Conservation (phyloP, 169 alveolate species). For the Cryptosporidium andersoni region DNA sequence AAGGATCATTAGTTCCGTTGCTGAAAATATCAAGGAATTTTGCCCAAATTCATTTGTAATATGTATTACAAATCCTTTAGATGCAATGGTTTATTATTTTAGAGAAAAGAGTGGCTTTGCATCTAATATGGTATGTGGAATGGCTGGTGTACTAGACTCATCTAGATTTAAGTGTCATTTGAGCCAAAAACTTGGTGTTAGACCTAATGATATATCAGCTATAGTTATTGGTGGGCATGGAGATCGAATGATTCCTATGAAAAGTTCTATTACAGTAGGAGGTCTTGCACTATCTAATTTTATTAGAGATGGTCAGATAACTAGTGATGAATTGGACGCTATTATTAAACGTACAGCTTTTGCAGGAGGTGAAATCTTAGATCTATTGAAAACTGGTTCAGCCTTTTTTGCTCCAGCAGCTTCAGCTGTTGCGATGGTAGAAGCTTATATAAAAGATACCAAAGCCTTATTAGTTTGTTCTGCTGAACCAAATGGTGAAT, state of each 20-base stretch:
- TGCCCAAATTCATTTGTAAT: conserved; percentile 85
- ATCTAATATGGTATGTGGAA: conserved; percentile 83
- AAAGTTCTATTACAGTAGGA: conserved; percentile 77
- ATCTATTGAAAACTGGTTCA: conserved; percentile 75
- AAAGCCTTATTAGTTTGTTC: conserved; percentile 84
- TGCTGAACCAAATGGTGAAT: conserved; percentile 84
- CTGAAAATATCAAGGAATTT: conserved; percentile 81
- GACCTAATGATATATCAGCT: conserved; percentile 82
- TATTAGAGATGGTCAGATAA: conserved; percentile 73
- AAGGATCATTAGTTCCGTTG: conserved; percentile 81
- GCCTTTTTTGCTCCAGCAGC: conserved; percentile 82
- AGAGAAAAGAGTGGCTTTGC: conserved; percentile 83
- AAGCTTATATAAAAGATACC: conserved; percentile 78
- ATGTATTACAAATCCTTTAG: conserved; percentile 87
- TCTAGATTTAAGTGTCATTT: conserved; percentile 81
- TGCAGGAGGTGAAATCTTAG: conserved; percentile 79
- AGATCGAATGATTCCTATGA: conserved; percentile 85
- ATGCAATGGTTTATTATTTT: conserved; percentile 82
- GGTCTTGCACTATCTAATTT: conserved; percentile 80
- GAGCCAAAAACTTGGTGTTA: conserved; percentile 78
- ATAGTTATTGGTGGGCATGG: conserved; percentile 88
- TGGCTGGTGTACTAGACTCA: conserved; percentile 86
- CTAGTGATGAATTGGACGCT: conserved; percentile 73
- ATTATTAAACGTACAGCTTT: conserved; percentile 76
- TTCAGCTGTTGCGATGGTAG: conserved; percentile 78